Evolutionary conservation across 2,329 filamentous ascomycete species (phyloP).

Genomic region (Colletotrichum magnum): DNA sequence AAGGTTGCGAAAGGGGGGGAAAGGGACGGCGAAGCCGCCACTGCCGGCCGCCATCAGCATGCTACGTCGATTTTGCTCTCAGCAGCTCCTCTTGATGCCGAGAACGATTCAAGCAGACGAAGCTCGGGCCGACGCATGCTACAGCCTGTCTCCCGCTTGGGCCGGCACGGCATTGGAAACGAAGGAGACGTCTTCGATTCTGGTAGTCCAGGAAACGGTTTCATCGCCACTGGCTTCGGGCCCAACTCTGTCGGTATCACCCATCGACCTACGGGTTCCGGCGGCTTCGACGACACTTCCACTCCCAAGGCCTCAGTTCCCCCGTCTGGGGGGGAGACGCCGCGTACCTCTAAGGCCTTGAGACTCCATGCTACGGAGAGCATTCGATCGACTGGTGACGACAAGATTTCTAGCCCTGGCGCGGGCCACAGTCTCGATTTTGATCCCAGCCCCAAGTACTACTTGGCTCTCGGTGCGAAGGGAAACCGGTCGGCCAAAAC

Average conservation of each 20-base stretch:
- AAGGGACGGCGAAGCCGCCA: neutral
- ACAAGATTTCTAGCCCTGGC: neutral
- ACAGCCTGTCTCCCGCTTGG: slow-evolving; percentile 24
- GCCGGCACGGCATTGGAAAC: neutral
- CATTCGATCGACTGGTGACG: neutral
- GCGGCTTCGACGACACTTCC: neutral
- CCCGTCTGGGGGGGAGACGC: slow-evolving; percentile 14
- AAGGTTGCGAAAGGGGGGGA: neutral
- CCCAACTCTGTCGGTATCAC: neutral
- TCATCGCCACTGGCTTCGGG: neutral
- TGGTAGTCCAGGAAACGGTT: too few species aligned
- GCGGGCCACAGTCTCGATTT: slow-evolving; percentile 7
- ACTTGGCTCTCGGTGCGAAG: slow-evolving; percentile 17
- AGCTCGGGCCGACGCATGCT: slow-evolving; percentile 14
- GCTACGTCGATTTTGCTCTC: neutral
- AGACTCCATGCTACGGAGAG: slow-evolving; percentile 1
- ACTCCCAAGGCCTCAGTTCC: neutral
- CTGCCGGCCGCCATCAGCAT: neutral
- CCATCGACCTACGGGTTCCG: neutral
- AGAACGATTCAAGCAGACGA: neutral
- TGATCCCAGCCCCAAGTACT: slow-evolving; percentile 23
- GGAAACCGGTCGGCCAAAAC: neutral
- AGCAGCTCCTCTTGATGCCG: too few species aligned
- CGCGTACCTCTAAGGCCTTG: slow-evolving; percentile 18
- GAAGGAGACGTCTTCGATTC: neutral